Evolutionary conservation across 139 green algal species (phyloP), one percentile per base, ranked within the genome.

Genomic region (Closterium sp.): DNA sequence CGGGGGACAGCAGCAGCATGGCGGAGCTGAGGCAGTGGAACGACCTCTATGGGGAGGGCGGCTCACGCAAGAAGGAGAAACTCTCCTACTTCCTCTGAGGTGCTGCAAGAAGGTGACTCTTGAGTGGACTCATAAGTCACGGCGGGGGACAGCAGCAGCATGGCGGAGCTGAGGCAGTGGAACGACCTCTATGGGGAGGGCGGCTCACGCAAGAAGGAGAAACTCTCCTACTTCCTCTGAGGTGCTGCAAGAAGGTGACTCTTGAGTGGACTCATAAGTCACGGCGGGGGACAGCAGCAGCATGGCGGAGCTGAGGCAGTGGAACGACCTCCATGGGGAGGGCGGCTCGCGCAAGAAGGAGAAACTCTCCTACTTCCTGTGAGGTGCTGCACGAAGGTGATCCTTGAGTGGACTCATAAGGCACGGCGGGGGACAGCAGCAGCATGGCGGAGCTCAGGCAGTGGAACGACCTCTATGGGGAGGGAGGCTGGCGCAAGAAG

Each of bases 111-210:
- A 79, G 19, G 19, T 17, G 45, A 3, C n/a, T n/a, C n/a, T n/a
- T n/a, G n/a, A n/a, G n/a, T n/a, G n/a, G n/a, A n/a, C n/a, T n/a
- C n/a, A n/a, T n/a, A n/a, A n/a, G n/a, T n/a, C 89, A 91, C 95
- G 13, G 85, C 92, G 2, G 84, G 19, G 50, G 96, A 96, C 11
- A 89, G 90, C 6, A 93, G 86, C 2, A 95, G 84, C 73, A 96
- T 96, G 94, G 50, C 70, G 2, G 96, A 97, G 90, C 91, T 97
- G 85, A 42, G 92, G 86, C 88, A 96, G 62, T 97, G 96, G 96
- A 97, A 97, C 90, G 96, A 97, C 50, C 92, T 96, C 32, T 97
- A 96, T 32, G 96, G 96, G 24, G 96, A 97, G 93, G 96, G 96
- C 6, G 96, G 96, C 45, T 96, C 90, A 38, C 91, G 96, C 34